Percentiles rank a stretch among this genome's conserved stretches.
phyloP scores from a whole-genome alignment of 352 stramenopile genomes.

The Globisporangium abappressorium region DNA sequence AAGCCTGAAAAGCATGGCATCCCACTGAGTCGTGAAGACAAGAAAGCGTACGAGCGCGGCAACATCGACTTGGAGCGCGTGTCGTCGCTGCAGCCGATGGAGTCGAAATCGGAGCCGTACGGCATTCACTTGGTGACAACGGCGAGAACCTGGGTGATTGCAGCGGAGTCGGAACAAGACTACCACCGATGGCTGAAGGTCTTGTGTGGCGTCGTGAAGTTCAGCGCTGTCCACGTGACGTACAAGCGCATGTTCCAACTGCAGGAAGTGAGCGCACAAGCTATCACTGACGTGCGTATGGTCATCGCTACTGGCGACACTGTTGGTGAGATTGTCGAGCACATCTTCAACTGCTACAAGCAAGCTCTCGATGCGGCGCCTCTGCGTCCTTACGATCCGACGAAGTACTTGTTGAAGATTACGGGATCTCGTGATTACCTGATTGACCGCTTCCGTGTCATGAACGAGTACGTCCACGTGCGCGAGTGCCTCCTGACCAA shows the following conservation, averaged over 20 bases:
- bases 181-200: slow-evolving; percentile 82
- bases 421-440: slow-evolving; percentile 85
- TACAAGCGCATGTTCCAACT: slow-evolving; percentile 84
- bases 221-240: slow-evolving; percentile 70
- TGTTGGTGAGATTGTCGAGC: slow-evolving; percentile 85
- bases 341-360: slow-evolving; percentile 89
- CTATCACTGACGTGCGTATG: slow-evolving; percentile 85
- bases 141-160: slow-evolving; percentile 72
- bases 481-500: slow-evolving; percentile 84
- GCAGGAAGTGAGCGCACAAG: slow-evolving; percentile 80
- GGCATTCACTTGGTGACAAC: slow-evolving; percentile 81
- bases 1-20: slow-evolving; percentile 81
- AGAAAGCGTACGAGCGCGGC: slow-evolving; percentile 67
- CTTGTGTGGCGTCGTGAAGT: slow-evolving; percentile 78
- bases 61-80: slow-evolving; percentile 79
- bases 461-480: slow-evolving; percentile 89
- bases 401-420: slow-evolving; percentile 84
- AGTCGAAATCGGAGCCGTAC: slow-evolving; percentile 57
- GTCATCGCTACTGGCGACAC: slow-evolving; percentile 79
- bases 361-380: slow-evolving; percentile 71
- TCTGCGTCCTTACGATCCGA: slow-evolving; percentile 72
- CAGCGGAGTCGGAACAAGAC: slow-evolving; percentile 65
- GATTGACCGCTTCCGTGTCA: slow-evolving; percentile 75
- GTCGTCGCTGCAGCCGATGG: slow-evolving; percentile 77
- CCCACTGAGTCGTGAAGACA: slow-evolving; percentile 65